These are phyloP conservation scores for Polyporus tsugae DNA, from an alignment of 1,284 basidiomycete genomes.

Conservation along the genomic window DNA sequence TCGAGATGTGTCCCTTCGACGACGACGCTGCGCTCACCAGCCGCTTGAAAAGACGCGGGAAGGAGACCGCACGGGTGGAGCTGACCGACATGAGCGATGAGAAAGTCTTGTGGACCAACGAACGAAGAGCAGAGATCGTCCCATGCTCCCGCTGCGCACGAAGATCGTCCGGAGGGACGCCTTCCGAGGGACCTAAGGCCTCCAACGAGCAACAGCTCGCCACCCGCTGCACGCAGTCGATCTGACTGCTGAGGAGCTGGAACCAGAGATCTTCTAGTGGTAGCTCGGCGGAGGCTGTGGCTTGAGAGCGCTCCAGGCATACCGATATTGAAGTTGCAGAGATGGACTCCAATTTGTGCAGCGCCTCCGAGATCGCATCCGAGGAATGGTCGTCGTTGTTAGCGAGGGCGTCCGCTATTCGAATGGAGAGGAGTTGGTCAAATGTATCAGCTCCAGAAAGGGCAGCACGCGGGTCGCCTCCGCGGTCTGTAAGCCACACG, in stretches of 20 bases:
- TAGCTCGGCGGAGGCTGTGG: slow-evolving; percentile 48
- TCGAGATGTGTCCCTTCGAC: slow-evolving; percentile 50
- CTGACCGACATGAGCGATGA: slow-evolving; percentile 85
- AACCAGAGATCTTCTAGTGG: slow-evolving; percentile 93
- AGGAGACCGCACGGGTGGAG: slow-evolving; percentile 85
- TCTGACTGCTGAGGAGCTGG: slow-evolving; percentile 81
- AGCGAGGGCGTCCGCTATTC: slow-evolving; percentile 56
- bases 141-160: slow-evolving; percentile 37
- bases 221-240: slow-evolving; percentile 79
- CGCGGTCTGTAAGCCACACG: slow-evolving; percentile 83
- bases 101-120: slow-evolving; percentile 88
- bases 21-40: slow-evolving; percentile 81
- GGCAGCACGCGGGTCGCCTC: slow-evolving; percentile 70
- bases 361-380: slow-evolving; percentile 43
- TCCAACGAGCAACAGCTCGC: slow-evolving; percentile 53
- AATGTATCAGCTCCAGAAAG: slow-evolving; percentile 72
- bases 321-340: slow-evolving; percentile 70
- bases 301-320: slow-evolving; percentile 72
- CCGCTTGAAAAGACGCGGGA: slow-evolving; percentile 91
- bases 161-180: slow-evolving; percentile 34
- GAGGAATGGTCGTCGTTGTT: slow-evolving; percentile 36
- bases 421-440: slow-evolving; percentile 62
- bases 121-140: slow-evolving; percentile 65
- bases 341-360: slow-evolving; percentile 58
- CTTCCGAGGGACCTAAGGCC: slow-evolving; percentile 33